Evolutionary conservation across 2,329 filamentous ascomycete species (phyloP).

Genomic region (Aureobasidium pullulans): DNA sequence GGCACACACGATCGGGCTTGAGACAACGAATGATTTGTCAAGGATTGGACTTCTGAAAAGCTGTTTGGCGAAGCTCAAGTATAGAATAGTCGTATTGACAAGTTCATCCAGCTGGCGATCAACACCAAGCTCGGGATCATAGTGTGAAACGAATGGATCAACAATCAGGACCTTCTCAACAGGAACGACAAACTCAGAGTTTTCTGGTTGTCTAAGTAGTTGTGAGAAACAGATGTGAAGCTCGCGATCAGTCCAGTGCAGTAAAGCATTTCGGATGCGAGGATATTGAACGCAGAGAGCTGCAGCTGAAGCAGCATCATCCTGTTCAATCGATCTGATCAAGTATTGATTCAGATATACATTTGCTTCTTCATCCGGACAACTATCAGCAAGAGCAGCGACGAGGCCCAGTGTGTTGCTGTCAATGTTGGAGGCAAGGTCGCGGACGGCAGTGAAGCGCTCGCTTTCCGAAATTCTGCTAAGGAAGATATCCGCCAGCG

Average conservation of each 20-base stretch:
- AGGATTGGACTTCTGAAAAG: not conserved
- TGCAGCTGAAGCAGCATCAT: conserved; percentile 16
- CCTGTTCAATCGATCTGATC: conserved; percentile 17
- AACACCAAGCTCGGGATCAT: not conserved
- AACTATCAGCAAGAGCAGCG: conserved; percentile 2
- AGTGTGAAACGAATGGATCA: conserved; percentile 4
- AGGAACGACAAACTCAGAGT: conserved; percentile 6
- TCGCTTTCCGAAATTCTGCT: conserved; percentile 13
- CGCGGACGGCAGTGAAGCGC: conserved; percentile 2
- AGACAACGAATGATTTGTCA: not conserved
- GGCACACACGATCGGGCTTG: not conserved
- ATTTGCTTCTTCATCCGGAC: conserved; percentile 14
- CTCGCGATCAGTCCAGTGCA: conserved; percentile 11
- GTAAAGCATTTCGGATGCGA: conserved; percentile 15
- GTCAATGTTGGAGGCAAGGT: conserved; percentile 10
- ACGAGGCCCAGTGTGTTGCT: conserved; percentile 9
- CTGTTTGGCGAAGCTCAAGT: conserved; percentile 9
- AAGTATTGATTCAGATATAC: conserved; percentile 10
- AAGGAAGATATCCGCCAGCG: conserved; percentile 13
- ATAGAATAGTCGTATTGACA: not conserved
- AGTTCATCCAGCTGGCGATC: conserved; percentile 3
- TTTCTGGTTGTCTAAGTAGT: conserved; percentile 7
- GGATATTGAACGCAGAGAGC: conserved; percentile 17
- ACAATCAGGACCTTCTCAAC: not conserved
- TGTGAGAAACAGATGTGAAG: conserved; percentile 7